A percentile compares a stretch with the other conserved stretches of the same genome.
phyloP scores from a whole-genome alignment of 31 red algal species.

The Asparagopsis taxiformis region DNA sequence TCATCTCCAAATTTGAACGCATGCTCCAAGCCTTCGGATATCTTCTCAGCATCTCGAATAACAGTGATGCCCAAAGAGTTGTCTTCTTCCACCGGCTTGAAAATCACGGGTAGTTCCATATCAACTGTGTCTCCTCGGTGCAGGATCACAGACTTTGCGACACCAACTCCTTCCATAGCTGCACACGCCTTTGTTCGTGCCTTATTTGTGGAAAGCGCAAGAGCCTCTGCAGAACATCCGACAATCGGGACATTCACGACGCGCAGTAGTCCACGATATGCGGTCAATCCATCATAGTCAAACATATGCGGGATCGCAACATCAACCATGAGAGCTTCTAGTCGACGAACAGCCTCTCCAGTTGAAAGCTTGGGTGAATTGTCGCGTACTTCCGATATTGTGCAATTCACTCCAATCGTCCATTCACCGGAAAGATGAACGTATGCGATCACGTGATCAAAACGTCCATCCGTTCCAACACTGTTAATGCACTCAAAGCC shows the following conservation, averaged over 20 bases:
- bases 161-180: constrained; percentile 35
- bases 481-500: constrained; percentile 34
- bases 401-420: constrained; percentile 31
- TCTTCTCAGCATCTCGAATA: constrained; percentile 12
- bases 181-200: constrained; percentile 54
- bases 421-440: constrained; percentile 38
- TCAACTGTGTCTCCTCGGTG: constrained; percentile 18
- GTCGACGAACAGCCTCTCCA: constrained; percentile 23
- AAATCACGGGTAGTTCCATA: constrained; percentile 45
- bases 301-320: constrained; percentile 69
- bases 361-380: constrained; percentile 26
- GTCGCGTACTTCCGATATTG: not conserved
- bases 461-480: constrained; percentile 21
- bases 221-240: constrained; percentile 53
- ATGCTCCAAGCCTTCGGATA: constrained; percentile 20
- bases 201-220: constrained; percentile 80
- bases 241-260: constrained; percentile 56
- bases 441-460: constrained; percentile 44
- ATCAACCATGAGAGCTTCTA: constrained; percentile 39
- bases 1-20: constrained; percentile 69
- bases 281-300: constrained; percentile 78
- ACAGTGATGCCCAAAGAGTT: constrained; percentile 68
- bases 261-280: constrained; percentile 33
- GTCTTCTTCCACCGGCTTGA: constrained; percentile 79
- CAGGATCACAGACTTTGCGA: constrained; percentile 50